Conservation (phyloP, 75 land plant genomes). For the Chamaecyparis obtusa region DNA sequence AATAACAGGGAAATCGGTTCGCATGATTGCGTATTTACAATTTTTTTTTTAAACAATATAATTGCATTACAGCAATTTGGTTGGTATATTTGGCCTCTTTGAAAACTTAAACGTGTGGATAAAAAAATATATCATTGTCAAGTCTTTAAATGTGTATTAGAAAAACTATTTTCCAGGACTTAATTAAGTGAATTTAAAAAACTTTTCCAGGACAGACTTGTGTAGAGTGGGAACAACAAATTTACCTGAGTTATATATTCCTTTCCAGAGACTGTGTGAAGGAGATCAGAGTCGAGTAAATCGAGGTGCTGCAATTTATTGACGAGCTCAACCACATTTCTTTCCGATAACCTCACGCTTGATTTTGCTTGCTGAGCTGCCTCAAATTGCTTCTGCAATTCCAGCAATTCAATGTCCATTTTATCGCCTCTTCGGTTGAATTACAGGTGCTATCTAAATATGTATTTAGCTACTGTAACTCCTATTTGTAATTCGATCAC, state of each 20-base stretch:
- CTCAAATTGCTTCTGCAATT: conserved; percentile 90
- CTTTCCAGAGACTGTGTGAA: conserved; percentile 96
- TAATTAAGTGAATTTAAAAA: too few species aligned
- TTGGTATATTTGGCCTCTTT: not conserved
- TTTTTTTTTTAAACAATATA: too few species aligned
- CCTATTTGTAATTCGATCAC: not conserved
- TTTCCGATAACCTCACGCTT: conserved; percentile 88
- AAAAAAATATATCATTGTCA: not conserved
- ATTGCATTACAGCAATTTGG: not conserved
- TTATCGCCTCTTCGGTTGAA: not conserved
- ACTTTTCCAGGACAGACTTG: not conserved
- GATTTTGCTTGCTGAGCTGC: conserved; percentile 91
- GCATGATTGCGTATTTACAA: not conserved
- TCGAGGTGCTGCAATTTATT: conserved; percentile 84
- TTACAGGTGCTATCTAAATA: not conserved
- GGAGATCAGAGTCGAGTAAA: conserved; percentile 84
- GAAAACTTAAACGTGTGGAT: not conserved
- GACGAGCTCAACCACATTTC: conserved; percentile 96
- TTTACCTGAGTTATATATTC: conserved; percentile 93
- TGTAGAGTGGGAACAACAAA: not conserved
- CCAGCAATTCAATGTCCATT: conserved; percentile 91
- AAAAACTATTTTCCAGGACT: too few species aligned
- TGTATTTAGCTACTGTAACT: not conserved
- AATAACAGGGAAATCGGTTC: not conserved
- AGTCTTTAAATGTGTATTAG: too few species aligned